Percentiles rank a stretch among this genome's conserved stretches.
Evolutionary conservation across 2,329 filamentous ascomycete species (phyloP).

Genomic region (Mycosphaerelloides madeirae): DNA sequence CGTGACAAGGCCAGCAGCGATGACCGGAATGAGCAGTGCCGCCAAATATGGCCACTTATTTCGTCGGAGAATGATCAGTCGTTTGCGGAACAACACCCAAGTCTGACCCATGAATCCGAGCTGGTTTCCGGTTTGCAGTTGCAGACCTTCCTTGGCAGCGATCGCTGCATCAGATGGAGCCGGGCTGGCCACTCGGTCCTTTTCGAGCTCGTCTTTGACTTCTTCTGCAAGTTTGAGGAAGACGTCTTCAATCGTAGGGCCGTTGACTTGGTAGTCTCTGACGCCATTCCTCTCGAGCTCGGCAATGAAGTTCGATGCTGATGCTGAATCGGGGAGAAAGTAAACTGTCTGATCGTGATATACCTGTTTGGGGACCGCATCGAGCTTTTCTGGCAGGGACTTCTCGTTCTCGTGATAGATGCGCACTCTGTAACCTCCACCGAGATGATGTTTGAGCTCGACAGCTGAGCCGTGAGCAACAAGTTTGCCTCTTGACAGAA

Average conservation of each 20-base stretch:
- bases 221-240: constrained; percentile 85
- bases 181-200: constrained; percentile 19
- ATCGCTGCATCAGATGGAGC: constrained; percentile 11
- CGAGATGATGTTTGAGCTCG: constrained; percentile 74
- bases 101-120: constrained; percentile 68
- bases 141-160: constrained; percentile 27
- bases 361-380: constrained; percentile 37
- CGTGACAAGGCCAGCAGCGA: constrained; percentile 73
- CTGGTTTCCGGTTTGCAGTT: constrained; percentile 62
- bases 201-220: constrained; percentile 52
- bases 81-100: constrained; percentile 70
- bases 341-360: constrained; percentile 71
- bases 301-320: constrained; percentile 67
- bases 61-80: constrained; percentile 68
- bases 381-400: constrained; percentile 24
- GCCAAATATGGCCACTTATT: constrained; percentile 73
- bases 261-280: constrained; percentile 76
- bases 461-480: constrained; percentile 81
- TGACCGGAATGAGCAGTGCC: constrained; percentile 71
- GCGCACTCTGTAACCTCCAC: constrained; percentile 79
- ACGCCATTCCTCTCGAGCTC: constrained; percentile 63
- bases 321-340: constrained; percentile 61
- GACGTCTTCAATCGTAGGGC: constrained; percentile 88
- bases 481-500: constrained; percentile 77
- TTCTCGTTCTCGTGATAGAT: constrained; percentile 53